phyloP scores from a whole-genome alignment of 2,329 filamentous ascomycete species.

The Whalleya microplaca region DNA sequence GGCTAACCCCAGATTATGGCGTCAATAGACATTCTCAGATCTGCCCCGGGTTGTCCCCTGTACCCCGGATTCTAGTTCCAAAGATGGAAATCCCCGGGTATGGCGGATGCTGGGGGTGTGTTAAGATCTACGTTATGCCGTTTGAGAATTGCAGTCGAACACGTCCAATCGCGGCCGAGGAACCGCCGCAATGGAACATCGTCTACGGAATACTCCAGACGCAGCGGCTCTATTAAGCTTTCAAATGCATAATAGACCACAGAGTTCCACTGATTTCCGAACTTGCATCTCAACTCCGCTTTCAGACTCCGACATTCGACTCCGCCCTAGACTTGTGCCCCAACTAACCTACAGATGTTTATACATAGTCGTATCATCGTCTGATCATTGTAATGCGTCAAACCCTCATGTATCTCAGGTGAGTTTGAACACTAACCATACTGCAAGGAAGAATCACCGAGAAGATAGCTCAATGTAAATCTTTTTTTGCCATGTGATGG shows the following conservation, averaged over 20 bases:
- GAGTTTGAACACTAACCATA: background rate
- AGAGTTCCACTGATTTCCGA: background rate
- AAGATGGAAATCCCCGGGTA: too few species aligned
- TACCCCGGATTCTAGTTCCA: too few species aligned
- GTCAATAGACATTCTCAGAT: conserved; percentile 4
- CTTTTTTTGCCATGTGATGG: conserved; percentile 1
- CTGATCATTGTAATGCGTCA: conserved; percentile 4
- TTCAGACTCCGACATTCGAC: conserved; percentile 15
- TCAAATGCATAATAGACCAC: too few species aligned
- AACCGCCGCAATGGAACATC: conserved; percentile 21
- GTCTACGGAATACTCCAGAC: conserved; percentile 3
- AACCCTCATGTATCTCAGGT: background rate
- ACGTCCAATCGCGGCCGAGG: conserved; percentile 13
- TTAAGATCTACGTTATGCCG: too few species aligned
- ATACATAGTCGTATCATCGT: conserved; percentile 1
- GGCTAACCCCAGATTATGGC: conserved; percentile 19
- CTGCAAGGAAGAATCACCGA: background rate
- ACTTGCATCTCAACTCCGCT: conserved; percentile 6
- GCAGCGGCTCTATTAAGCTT: background rate
- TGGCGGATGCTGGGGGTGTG: too few species aligned
- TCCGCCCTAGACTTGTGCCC: conserved; percentile 10
- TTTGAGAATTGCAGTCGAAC: too few species aligned
- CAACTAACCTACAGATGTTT: background rate
- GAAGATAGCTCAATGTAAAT: background rate
- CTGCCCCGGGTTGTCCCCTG: background rate